Evolutionary conservation across 495 filamentous ascomycete species (phyloP), one percentile per base, ranked within the genome.

Genomic region (Aspergillus carlsbadensis): DNA sequence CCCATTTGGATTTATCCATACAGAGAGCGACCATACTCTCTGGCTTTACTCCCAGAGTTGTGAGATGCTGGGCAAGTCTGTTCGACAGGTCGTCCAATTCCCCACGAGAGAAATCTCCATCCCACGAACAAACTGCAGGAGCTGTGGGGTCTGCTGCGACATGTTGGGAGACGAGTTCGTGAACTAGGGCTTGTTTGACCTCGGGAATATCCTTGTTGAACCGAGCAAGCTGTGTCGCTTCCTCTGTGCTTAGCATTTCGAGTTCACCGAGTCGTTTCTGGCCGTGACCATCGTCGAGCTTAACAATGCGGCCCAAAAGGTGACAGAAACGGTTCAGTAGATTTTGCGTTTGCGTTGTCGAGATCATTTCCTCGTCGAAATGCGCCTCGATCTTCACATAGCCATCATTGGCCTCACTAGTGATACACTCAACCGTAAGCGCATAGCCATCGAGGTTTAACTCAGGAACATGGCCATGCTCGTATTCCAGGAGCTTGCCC

Each of bases 1-100:
- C 64, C 74, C 74, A 79, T 64, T 62, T 67, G 11, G 73, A 75
- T 51, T 78, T 79, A 14, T 77, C 72, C 21, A 84, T 75, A 58
- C 76, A 81, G 15, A 86, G 58, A 1, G 79, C 79, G 11, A 85
- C 73, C 22, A 77, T 64, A 13, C 56, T 68, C 22, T 77, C 81
- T 8, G 67, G 65, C 24, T 60, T 56, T 41, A 76, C 58, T 10
- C 72, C 70, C 0, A 66, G 54, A 11, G 52, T 37, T 6, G 66
- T 47, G 6, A 80, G 65, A 11, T 62, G 48, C 7, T 35, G 22
- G 5, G 79, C 73, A 2, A 81, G 58, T 3, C 46, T 48, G 5
- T 61, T 54, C 4, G 77, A 64, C 4, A 67, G 61, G 10, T 14
- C 2, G 26, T 72, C 66, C 7, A 78, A 54, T 31, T 76, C 63